These are phyloP conservation scores for Phytophthora sojae DNA, from an alignment of 352 stramenopile genomes.

Conservation along the genomic window DNA sequence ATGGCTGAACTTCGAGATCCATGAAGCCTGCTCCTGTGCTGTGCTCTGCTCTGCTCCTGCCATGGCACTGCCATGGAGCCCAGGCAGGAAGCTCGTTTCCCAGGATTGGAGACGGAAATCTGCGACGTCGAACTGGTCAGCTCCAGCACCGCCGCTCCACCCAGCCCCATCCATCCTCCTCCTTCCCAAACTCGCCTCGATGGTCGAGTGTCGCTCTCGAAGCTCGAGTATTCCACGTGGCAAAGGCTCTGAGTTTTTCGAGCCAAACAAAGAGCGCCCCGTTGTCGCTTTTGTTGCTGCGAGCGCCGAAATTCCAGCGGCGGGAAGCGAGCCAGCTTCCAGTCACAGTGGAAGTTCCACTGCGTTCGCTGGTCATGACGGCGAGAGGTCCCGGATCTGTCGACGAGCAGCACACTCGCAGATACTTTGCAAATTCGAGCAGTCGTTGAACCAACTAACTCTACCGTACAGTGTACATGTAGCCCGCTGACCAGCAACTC, in stretches of 20 bases:
- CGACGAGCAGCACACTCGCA: slow-evolving; percentile 9
- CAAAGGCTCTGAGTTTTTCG: too few relatives aligned
- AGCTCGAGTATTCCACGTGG: too few relatives aligned
- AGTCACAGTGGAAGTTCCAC: too few relatives aligned
- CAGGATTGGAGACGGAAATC: too few relatives aligned
- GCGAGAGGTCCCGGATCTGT: slow-evolving; percentile 9
- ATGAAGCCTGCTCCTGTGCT: slow-evolving; percentile 16
- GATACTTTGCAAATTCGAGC: background rate
- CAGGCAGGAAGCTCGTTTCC: background rate
- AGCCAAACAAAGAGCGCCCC: too few relatives aligned
- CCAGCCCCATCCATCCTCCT: background rate
- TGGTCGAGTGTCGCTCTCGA: background rate
- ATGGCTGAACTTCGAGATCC: slow-evolving; percentile 3
- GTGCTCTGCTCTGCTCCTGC: background rate
- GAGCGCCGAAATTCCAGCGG: background rate
- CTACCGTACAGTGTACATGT: too few relatives aligned
- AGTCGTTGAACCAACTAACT: slow-evolving; percentile 15
- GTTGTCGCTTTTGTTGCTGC: slow-evolving; percentile 3
- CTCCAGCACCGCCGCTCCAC: too few relatives aligned
- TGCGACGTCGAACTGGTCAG: too few relatives aligned
- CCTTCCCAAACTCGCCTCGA: background rate
- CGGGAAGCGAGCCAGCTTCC: slow-evolving; percentile 6
- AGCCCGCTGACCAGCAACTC: background rate
- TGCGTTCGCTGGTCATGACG: slow-evolving; percentile 13
- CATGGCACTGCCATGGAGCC: slow-evolving; percentile 1